Conservation (phyloP, 2,329 filamentous ascomycete species). For the Penicillium janthinellum region DNA sequence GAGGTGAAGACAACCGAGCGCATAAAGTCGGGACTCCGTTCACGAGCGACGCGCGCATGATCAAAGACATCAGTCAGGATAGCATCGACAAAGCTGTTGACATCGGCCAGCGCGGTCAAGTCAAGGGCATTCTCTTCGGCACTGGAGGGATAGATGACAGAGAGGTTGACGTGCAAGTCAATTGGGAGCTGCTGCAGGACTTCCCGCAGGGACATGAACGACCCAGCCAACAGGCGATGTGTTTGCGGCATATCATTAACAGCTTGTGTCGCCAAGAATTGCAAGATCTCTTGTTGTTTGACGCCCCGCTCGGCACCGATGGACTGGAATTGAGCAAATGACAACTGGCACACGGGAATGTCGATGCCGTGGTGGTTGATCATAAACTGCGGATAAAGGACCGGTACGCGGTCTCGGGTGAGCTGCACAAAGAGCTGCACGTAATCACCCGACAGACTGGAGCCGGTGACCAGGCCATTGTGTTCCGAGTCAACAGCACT, state of each 20-base stretch:
- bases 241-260: slow-evolving; percentile 60
- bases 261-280: slow-evolving; percentile 36
- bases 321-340: slow-evolving; percentile 59
- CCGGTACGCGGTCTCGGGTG: slow-evolving; percentile 81
- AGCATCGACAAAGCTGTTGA: slow-evolving; percentile 83
- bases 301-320: slow-evolving; percentile 44
- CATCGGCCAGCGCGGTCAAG: slow-evolving; percentile 74
- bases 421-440: slow-evolving; percentile 88
- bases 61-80: slow-evolving; percentile 87
- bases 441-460: slow-evolving; percentile 94
- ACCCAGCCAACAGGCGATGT: slow-evolving; percentile 71
- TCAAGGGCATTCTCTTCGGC: slow-evolving; percentile 71
- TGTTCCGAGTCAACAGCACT: slow-evolving; percentile 86
- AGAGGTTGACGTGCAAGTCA: slow-evolving; percentile 86
- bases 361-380: slow-evolving; percentile 75
- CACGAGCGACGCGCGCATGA: slow-evolving; percentile 72
- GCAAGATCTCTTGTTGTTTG: slow-evolving; percentile 29
- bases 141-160: slow-evolving; percentile 80
- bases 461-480: slow-evolving; percentile 87
- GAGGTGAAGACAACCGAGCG: slow-evolving; percentile 92
- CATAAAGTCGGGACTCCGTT: slow-evolving; percentile 69
- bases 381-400: slow-evolving; percentile 85
- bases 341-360: slow-evolving; percentile 78
- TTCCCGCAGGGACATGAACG: slow-evolving; percentile 77
- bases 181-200: slow-evolving; percentile 74